These are phyloP conservation scores for Flaveria trinervia DNA, from an alignment of 129 eudicot species.

Conservation along the genomic window DNA sequence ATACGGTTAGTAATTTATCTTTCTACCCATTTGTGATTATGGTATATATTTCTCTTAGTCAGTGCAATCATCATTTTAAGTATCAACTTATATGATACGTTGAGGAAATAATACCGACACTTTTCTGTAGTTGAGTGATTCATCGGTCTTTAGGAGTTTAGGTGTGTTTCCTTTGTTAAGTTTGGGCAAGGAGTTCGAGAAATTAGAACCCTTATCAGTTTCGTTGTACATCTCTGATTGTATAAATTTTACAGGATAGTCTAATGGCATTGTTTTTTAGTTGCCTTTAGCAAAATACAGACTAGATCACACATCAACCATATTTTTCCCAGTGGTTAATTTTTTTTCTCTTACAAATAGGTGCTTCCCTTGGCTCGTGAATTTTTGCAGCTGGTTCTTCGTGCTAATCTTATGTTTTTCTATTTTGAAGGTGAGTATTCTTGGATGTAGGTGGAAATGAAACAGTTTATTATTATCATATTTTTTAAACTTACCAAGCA, in stretches of 20 bases:
- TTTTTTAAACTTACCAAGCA: neutral
- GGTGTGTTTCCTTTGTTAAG: neutral
- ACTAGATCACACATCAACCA: neutral
- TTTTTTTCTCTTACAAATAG: slow-evolving; percentile 40
- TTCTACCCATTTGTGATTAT: neutral
- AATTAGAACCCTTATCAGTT: neutral
- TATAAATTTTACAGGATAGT: neutral
- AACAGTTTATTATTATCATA: neutral
- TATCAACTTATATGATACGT: neutral
- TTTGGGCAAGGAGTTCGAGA: neutral
- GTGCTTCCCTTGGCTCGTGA: slow-evolving; percentile 88
- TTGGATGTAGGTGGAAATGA: neutral
- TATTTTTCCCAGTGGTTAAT: neutral
- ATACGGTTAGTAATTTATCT: slow-evolving; percentile 3
- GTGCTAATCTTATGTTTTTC: slow-evolving; percentile 95
- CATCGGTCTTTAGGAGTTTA: neutral
- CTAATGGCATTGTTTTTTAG: neutral
- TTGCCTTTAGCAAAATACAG: neutral
- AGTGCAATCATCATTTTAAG: neutral
- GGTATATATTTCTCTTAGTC: neutral
- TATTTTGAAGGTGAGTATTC: slow-evolving; percentile 80
- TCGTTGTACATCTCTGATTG: neutral
- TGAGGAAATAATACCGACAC: neutral
- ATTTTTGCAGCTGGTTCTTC: slow-evolving; percentile 75
- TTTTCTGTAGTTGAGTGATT: neutral